These are phyloP conservation scores for Tympanopsis confertula DNA, from an alignment of 2,329 filamentous ascomycete species.

Conservation along the genomic window DNA sequence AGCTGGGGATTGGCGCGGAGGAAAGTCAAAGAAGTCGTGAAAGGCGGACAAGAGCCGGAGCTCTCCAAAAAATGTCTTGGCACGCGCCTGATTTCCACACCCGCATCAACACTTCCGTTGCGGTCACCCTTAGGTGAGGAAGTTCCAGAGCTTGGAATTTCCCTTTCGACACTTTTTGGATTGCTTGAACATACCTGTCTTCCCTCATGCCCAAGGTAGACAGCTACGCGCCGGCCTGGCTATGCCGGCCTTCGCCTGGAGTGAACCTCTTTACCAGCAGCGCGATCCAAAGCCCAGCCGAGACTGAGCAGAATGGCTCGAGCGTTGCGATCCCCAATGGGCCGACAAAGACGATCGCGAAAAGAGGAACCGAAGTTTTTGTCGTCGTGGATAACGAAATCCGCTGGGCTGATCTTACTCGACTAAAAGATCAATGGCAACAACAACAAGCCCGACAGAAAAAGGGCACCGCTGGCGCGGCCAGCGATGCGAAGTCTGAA, in stretches of 20 bases:
- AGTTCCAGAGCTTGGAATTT: constrained; percentile 8
- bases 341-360: constrained; percentile 60
- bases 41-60: too few species aligned
- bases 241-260: constrained; percentile 66
- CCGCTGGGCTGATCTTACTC: constrained; percentile 75
- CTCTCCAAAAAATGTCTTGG: too few species aligned
- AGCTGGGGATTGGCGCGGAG: not conserved
- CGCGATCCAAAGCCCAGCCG: constrained; percentile 24
- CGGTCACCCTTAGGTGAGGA: constrained; percentile 6
- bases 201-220: constrained; percentile 70
- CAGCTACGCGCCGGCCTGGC: constrained; percentile 77
- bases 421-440: constrained; percentile 57
- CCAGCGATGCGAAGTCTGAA: constrained; percentile 6
- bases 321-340: constrained; percentile 24
- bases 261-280: constrained; percentile 61
- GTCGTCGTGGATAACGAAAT: constrained; percentile 81
- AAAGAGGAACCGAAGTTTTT: constrained; percentile 77
- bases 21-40: too few species aligned
- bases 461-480: constrained; percentile 16
- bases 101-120: too few species aligned
- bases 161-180: constrained; percentile 8
- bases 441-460: constrained; percentile 16
- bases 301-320: constrained; percentile 11
- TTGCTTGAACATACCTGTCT: constrained; percentile 7
- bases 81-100: too few species aligned